phyloP scores from a whole-genome alignment of 1,284 basidiomycete species.

The Pterulicium gracile region DNA sequence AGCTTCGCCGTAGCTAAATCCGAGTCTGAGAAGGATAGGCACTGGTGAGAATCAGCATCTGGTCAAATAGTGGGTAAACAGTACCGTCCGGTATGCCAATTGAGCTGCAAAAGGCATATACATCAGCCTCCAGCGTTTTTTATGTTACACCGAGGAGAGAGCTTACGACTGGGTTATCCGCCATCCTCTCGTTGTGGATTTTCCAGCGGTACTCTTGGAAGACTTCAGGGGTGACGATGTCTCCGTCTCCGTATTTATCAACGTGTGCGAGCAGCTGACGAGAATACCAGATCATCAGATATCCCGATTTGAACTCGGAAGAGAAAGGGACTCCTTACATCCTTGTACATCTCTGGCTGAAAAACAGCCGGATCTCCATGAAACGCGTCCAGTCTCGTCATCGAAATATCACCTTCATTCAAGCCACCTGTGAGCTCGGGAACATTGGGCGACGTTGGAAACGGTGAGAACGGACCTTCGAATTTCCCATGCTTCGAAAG shows the following conservation, averaged over 20 bases:
- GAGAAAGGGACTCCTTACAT: not conserved
- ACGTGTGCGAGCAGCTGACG: not conserved
- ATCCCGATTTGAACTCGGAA: not conserved
- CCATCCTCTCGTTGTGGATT: not conserved
- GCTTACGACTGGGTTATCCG: too few species aligned
- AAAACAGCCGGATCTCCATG: not conserved
- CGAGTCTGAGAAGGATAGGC: too few species aligned
- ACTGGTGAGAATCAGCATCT: too few species aligned
- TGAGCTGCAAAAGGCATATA: too few species aligned
- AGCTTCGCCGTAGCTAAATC: conserved; percentile 2
- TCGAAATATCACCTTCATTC: conserved; percentile 1
- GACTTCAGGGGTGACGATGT: not conserved
- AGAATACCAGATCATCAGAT: not conserved
- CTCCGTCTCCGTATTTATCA: not conserved
- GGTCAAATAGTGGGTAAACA: too few species aligned
- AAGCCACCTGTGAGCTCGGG: too few species aligned
- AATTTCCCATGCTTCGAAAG: not conserved
- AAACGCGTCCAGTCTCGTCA: not conserved
- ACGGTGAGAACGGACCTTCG: not conserved
- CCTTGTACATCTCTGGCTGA: not conserved
- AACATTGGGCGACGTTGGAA: too few species aligned
- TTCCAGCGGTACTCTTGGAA: not conserved
- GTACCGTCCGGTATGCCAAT: not conserved
- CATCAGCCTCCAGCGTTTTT: too few species aligned
- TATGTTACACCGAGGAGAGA: too few species aligned